These are phyloP conservation scores for Pleomassaria siparia DNA, from an alignment of 2,329 filamentous ascomycete genomes.

Conservation along the genomic window DNA sequence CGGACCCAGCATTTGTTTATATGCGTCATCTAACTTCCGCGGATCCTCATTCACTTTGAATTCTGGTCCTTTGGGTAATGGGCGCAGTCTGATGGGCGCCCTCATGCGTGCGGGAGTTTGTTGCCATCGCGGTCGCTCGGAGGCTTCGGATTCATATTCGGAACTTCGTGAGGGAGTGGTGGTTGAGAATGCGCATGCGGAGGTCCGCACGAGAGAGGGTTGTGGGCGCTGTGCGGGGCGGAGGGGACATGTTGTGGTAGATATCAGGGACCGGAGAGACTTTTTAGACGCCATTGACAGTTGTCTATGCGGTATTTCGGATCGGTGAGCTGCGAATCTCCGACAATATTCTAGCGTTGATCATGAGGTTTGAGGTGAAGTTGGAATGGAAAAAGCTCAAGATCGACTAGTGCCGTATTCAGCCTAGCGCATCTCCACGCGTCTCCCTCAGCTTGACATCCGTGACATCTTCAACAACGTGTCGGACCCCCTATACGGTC, in stretches of 20 bases:
- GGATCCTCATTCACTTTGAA: conserved; percentile 78
- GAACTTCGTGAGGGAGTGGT: conserved; percentile 22
- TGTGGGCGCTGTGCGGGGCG: conserved; percentile 27
- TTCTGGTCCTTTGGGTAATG: conserved; percentile 56
- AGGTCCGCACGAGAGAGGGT: conserved; percentile 26
- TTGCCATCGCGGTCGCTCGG: conserved; percentile 51
- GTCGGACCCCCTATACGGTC: conserved; percentile 3
- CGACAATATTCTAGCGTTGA: background rate
- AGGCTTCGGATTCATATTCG: conserved; percentile 35
- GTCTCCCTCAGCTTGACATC: conserved; percentile 8
- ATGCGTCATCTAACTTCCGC: conserved; percentile 72
- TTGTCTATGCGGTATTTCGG: conserved; percentile 14
- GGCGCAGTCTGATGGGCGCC: conserved; percentile 57
- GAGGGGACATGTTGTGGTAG: conserved; percentile 28
- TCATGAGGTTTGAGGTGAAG: conserved; percentile 15
- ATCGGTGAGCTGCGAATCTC: conserved; percentile 13
- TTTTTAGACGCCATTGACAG: conserved; percentile 52
- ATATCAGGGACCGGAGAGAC: conserved; percentile 39
- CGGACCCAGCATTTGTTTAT: conserved; percentile 72
- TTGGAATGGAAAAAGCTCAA: conserved; percentile 24
- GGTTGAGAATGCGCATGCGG: conserved; percentile 40
- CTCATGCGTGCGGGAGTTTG: conserved; percentile 51
- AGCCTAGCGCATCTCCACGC: conserved; percentile 4
- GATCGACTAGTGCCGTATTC: background rate
- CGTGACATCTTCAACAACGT: background rate